Evolutionary conservation across 345 rosid species (phyloP).

Genomic region (Camelina hispida): DNA sequence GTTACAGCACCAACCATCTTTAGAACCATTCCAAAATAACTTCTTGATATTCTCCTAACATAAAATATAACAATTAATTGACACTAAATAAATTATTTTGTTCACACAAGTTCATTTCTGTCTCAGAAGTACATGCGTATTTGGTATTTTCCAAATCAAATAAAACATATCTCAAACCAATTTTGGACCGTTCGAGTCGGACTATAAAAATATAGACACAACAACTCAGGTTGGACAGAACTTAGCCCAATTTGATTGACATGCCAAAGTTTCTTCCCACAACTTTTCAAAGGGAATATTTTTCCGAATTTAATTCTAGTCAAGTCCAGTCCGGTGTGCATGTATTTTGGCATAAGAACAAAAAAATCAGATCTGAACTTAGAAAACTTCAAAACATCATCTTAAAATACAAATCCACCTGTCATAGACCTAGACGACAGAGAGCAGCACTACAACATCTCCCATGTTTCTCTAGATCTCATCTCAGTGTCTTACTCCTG

Average conservation of each 20-base stretch:
- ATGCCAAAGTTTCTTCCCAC: neutral
- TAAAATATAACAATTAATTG: too few species aligned
- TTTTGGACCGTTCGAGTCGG: neutral
- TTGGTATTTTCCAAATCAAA: neutral
- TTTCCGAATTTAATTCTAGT: constrained; percentile 2
- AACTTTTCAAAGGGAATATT: neutral
- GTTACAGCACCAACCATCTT: too few species aligned
- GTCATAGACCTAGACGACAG: neutral
- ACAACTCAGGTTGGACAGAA: neutral
- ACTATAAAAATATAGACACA: neutral
- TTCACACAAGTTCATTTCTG: too few species aligned
- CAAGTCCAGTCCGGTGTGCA: neutral
- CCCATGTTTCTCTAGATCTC: constrained; percentile 7
- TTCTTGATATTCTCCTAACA: too few species aligned
- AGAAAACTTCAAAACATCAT: constrained; percentile 18
- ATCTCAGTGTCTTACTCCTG: constrained; percentile 40
- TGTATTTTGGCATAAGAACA: constrained; percentile 15
- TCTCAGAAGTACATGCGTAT: too few species aligned
- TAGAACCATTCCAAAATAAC: too few species aligned
- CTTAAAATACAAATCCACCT: constrained; percentile 25
- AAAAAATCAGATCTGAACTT: constrained; percentile 11
- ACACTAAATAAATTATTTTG: too few species aligned
- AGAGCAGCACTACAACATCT: constrained; percentile 1
- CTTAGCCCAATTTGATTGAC: neutral
- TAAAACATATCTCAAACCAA: neutral